phyloP scores from a whole-genome alignment of 768 basidiomycete genomes.

The Galerina sulciceps region DNA sequence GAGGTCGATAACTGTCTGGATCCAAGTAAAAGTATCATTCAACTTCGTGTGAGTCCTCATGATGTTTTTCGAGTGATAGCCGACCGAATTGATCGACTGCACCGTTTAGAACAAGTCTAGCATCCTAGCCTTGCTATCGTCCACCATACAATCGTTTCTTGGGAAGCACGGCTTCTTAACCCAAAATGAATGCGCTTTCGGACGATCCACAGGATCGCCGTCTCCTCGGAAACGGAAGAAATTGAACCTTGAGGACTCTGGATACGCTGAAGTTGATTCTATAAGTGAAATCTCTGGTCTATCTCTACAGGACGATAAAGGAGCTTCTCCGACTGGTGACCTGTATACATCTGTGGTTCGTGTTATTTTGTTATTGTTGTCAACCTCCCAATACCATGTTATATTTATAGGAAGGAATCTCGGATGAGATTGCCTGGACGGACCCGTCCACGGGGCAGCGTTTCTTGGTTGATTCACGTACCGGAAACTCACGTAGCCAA shows the following conservation, averaged over 20 bases:
- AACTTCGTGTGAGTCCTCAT: conserved; percentile 59
- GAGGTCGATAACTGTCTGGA: conserved; percentile 81
- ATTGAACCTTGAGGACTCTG: conserved; percentile 38
- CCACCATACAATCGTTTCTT: conserved; percentile 66
- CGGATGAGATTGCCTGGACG: conserved; percentile 53
- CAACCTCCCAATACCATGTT: conserved; percentile 12
- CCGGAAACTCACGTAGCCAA: conserved; percentile 65
- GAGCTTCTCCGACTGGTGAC: conserved; percentile 13
- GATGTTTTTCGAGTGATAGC: conserved; percentile 10
- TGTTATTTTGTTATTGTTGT: conserved; percentile 9
- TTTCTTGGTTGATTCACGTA: conserved; percentile 67
- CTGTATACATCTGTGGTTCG: conserved; percentile 25
- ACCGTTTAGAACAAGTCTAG: conserved; percentile 57
- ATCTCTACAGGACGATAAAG: conserved; percentile 18
- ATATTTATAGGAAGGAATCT: conserved; percentile 24
- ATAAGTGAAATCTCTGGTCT: conserved; percentile 18
- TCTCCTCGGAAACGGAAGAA: conserved; percentile 60
- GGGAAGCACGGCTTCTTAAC: conserved; percentile 60
- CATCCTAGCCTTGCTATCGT: conserved; percentile 59
- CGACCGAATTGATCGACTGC: conserved; percentile 6
- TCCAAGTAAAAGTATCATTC: conserved; percentile 72
- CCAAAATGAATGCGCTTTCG: conserved; percentile 21
- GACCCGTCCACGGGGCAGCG: conserved; percentile 65
- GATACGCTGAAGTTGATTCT: conserved; percentile 34
- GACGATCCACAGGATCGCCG: conserved; percentile 25